Evolutionary conservation across 257 asterid genomes (phyloP).

Genomic region (Avicennia marina): DNA sequence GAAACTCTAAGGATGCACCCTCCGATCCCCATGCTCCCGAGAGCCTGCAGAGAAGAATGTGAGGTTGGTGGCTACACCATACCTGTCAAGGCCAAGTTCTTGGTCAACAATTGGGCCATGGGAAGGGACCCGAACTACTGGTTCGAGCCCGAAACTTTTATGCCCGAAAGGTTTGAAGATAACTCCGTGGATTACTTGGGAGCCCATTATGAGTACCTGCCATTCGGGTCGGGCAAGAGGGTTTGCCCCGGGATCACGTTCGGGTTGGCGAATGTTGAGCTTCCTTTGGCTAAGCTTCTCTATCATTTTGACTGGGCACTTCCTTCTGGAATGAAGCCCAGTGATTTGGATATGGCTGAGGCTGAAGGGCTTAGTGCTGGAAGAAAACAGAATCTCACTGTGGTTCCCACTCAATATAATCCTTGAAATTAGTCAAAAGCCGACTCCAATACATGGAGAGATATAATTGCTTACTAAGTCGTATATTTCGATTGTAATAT

Average conservation of each 20-base stretch:
- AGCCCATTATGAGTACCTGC: constrained; percentile 3
- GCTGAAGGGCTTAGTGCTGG: neutral
- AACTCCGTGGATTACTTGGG: neutral
- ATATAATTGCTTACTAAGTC: too few relatives aligned
- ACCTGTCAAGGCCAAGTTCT: too few relatives aligned
- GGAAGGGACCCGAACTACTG: constrained; percentile 6
- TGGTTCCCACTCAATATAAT: neutral
- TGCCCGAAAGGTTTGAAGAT: constrained; percentile 11
- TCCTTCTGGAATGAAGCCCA: neutral
- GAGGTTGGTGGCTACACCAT: too few relatives aligned
- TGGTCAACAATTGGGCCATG: constrained; percentile 17
- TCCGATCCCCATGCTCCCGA: too few relatives aligned
- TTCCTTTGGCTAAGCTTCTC: constrained; percentile 7
- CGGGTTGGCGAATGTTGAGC: constrained; percentile 11
- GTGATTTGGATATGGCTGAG: constrained; percentile 11
- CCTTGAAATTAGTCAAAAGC: too few relatives aligned
- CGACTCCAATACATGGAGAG: too few relatives aligned
- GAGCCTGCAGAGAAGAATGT: too few relatives aligned
- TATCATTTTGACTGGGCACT: constrained; percentile 1
- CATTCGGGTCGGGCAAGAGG: constrained; percentile 16
- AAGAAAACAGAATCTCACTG: neutral
- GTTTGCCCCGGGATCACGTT: constrained; percentile 12
- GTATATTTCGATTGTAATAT: too few relatives aligned
- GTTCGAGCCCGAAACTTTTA: constrained; percentile 7
- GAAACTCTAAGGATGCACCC: too few relatives aligned